Base-by-base conservation (phyloP, 2,329 filamentous ascomycete genomes). In the Penicillium thymicola region DNA sequence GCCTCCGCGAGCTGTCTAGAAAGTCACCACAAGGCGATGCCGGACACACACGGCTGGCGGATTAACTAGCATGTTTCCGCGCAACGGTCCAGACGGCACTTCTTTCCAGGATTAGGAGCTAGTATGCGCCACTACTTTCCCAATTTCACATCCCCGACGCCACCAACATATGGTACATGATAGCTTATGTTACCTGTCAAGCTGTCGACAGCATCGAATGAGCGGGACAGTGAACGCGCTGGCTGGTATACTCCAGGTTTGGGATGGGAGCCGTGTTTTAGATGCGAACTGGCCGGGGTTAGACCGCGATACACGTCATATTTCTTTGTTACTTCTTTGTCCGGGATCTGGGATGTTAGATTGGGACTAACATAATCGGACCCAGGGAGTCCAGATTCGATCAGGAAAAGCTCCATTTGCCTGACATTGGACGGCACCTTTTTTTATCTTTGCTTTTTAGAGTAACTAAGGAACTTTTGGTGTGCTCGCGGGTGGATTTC, bases 51-150 rank as follows among this genome's bases (percentile, higher is more conserved):
- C 30, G 43, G 32, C 28, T 32, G 21, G 28, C 10, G 28, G 23
- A 58, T 59, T 59, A 45, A 49, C 41, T 45, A 40, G 27, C 55
- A 58, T 34, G 44, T 58, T 59, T 56, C 60, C 55, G 42, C 45
- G 38, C 43, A 62, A 65, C 60, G 59, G 62, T 59, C 44, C 47
- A 54, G 49, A 57, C 53, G 55, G 59, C 25, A 59, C 42, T 47
- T 53, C 5, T 4, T 30, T 6, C 25, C 57, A 48, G 52, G 43
- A 62, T 40, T 56, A 36, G 40, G 30, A 30, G 48, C 43, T 41
- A 53, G 38, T 55, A 51, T 51, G 40, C 46, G 40, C 54, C 50
- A 41, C 47, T 50, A 28, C n/a, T 55, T 55, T 54, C 55, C 28
- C n/a, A 30, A 42, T 50, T 54, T 54, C 44, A 59, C 57, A 48